Conservation (phyloP, 495 filamentous ascomycete species). For the Lophiotrema nucula region DNA sequence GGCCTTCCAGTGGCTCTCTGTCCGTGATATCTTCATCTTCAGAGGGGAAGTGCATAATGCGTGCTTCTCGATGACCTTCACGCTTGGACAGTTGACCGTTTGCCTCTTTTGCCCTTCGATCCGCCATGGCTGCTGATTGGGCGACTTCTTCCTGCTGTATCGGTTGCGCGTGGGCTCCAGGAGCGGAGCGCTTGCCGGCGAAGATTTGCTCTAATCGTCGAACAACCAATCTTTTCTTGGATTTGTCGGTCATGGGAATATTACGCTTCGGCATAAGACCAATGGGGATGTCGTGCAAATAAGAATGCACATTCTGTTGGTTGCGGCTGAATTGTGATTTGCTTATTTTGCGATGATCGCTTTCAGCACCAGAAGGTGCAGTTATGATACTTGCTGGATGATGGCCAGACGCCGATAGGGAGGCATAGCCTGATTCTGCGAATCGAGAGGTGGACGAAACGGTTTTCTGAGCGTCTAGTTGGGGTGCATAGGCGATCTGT, state of each 20-base stretch:
- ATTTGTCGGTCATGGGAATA: slow-evolving; percentile 58
- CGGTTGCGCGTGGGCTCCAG: slow-evolving; percentile 45
- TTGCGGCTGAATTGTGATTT: slow-evolving; percentile 39
- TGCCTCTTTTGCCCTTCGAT: slow-evolving; percentile 41
- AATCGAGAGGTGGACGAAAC: slow-evolving; percentile 54
- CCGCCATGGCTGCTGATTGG: slow-evolving; percentile 50
- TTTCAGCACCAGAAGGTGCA: slow-evolving; percentile 23
- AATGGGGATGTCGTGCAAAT: slow-evolving; percentile 61
- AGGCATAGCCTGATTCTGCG: slow-evolving; percentile 72
- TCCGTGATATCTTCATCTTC: slow-evolving; percentile 22
- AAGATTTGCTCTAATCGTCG: slow-evolving; percentile 72
- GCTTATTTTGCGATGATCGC: slow-evolving; percentile 10
- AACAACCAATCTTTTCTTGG: slow-evolving; percentile 71
- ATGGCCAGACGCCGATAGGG: slow-evolving; percentile 59
- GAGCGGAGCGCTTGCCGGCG: slow-evolving; percentile 60
- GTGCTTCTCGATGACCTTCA: slow-evolving; percentile 53
- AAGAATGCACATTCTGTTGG: slow-evolving; percentile 57
- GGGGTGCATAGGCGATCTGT: neutral
- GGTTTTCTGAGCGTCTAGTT: slow-evolving; percentile 27
- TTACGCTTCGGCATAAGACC: slow-evolving; percentile 54
- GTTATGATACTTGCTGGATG: slow-evolving; percentile 23
- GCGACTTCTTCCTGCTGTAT: slow-evolving; percentile 57
- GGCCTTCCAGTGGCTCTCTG: neutral
- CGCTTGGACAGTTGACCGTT: slow-evolving; percentile 31
- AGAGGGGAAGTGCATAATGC: slow-evolving; percentile 39